Evolutionary conservation across 2,329 filamentous ascomycete species (phyloP), one percentile per base, ranked within the genome.

Genomic region (Rhytidhysteron rufulum): DNA sequence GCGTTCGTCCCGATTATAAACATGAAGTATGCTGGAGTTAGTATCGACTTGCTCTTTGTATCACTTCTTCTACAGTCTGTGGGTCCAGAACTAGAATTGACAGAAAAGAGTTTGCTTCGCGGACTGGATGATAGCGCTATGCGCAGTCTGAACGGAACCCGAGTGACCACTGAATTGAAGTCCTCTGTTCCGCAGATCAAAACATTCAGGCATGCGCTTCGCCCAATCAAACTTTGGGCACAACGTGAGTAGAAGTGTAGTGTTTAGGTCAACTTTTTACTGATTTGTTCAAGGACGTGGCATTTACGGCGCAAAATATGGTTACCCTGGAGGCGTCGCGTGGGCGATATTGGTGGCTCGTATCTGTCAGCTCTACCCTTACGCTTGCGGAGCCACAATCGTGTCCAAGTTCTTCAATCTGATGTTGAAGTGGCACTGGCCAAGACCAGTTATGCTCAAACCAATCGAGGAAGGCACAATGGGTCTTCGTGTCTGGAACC

Each of bases 1-100:
- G 88, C 91, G 4, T 95, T 88, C 58, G 91, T 97, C 6, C 93
- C 93, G 34, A 95, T 98, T 62, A 97, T 98, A 72, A 97, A 96
- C 64, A 87, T 97, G 57, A 88, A 95, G 62, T 88, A 94, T 52
- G 82, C 78, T 37, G 87, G 84, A 36, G 94, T 98, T 62, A 93
- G 88, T 63, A 94, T 98, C 61, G 93, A 98, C 75, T 70, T 98
- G 51, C 94, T 97, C 50, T 75, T 73, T 45, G 65, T 62, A n/a
- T 67, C 63, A 24, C 53, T 75, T 7, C 62, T 67, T 34, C 51
- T 67, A 36, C 54, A 66, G 9, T 63, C 65, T 3, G 63, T 75
- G 32, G 61, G 67, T 0, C 50, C 81, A 37, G 77, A 85, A 44
- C 78, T 93, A 45, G 80, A 84, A 40, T 72, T 97, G 39, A 86